Evolutionary conservation across 371 early-diverging fungal genomes (phyloP).

Genomic region (Apophysomyces sp.): DNA sequence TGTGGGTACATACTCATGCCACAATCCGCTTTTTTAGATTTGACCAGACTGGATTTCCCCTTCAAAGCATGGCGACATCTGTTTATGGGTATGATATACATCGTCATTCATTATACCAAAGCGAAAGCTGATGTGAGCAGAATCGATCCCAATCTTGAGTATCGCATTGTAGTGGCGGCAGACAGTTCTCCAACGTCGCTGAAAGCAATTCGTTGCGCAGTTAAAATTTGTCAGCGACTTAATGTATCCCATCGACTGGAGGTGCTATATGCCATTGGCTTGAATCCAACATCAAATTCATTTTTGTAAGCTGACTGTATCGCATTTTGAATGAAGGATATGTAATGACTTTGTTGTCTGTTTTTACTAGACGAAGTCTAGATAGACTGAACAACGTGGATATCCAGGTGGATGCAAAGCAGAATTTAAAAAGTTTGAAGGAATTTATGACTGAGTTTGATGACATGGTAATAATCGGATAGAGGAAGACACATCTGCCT

Average conservation of each 20-base stretch:
- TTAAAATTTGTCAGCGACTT: conserved; percentile 7
- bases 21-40: too few species aligned
- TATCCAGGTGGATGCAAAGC: conserved; percentile 22
- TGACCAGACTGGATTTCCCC: too few species aligned
- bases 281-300: conserved; percentile 19
- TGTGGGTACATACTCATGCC: too few species aligned
- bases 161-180: conserved; percentile 29
- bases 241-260: conserved; percentile 10
- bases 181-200: conserved; percentile 21
- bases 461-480: conserved; percentile 9
- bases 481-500: not conserved
- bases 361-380: conserved; percentile 15
- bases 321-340: not conserved
- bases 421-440: not conserved
- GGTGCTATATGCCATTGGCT: conserved; percentile 21
- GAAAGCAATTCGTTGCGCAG: conserved; percentile 22
- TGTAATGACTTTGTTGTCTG: not conserved
- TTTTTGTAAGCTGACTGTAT: not conserved
- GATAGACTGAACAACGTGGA: conserved; percentile 34
- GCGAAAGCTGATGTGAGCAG: not conserved
- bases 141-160: not conserved
- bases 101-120: not conserved
- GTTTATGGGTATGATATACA: not conserved
- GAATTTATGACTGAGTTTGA: conserved; percentile 5
- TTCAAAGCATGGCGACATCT: not conserved